Conservation (phyloP, 169 alveolate genomes). For the Cryptosporidium parvum region DNA sequence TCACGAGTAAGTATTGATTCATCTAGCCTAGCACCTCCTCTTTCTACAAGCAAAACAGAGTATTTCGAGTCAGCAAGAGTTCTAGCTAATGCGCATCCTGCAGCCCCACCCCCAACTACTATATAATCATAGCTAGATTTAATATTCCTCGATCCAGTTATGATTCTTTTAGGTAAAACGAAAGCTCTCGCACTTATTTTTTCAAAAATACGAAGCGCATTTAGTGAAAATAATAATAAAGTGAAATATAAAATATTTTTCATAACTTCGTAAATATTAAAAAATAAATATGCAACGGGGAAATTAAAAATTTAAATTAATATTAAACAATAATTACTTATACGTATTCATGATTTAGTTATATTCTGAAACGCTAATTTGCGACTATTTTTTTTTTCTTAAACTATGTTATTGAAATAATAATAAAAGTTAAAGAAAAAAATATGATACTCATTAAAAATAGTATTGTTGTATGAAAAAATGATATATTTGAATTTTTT, state of each 20-base stretch:
- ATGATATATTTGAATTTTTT: conserved; percentile 17
- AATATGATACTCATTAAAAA: conserved; percentile 14
- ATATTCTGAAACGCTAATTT: background rate
- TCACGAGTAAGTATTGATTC: conserved; percentile 73
- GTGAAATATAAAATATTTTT: background rate
- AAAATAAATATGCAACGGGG: too few relatives aligned
- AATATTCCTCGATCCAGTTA: background rate
- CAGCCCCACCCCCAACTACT: conserved; percentile 82
- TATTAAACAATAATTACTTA: background rate
- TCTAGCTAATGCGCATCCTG: conserved; percentile 83
- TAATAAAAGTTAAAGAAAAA: conserved; percentile 27
- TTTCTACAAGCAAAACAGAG: conserved; percentile 80
- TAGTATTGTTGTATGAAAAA: conserved; percentile 5
- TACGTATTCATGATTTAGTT: conserved; percentile 11
- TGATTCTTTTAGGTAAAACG: background rate
- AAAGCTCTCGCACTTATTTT: background rate
- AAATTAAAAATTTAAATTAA: background rate
- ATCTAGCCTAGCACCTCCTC: conserved; percentile 80
- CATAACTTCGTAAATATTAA: conserved; percentile 3
- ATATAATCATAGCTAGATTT: conserved; percentile 78
- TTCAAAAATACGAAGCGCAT: background rate
- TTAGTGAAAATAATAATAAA: background rate
- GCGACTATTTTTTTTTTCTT: conserved; percentile 21
- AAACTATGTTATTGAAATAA: conserved; percentile 19
- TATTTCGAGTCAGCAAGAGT: conserved; percentile 79